Evolutionary conservation across 345 rosid genomes (phyloP), one percentile per base, ranked within the genome.

Genomic region (Arabidopsis arenosa): DNA sequence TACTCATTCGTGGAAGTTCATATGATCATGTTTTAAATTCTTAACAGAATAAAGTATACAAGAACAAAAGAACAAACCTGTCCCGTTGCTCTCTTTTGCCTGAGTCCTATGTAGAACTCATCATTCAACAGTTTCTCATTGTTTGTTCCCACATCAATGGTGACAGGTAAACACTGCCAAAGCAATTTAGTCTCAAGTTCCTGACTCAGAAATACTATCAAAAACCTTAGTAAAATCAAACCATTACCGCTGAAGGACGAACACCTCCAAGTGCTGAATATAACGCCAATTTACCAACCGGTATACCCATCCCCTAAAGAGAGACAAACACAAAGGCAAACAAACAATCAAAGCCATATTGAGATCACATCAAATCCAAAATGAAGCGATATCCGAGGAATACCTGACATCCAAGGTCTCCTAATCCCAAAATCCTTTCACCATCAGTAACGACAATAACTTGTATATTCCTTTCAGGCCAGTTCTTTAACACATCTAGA

Each of bases 401-500:
- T 84, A 94, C 98, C 97, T 94, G 97, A 85, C 98, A 90, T 8
- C 98, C 98, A 70, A 94, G 98, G 73, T 94, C 98, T 14, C 97
- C 98, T 70, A 94, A 90, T 15, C 98, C 98, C 82, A 92, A 81
- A 35, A 94, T 92, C 23, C 97, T 84, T 85, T 94, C 98, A 12
- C 98, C 97, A 9, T 92, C 98, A 21, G 97, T 93, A 49, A 93
- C 98, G 61, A 91, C 98, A 59, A 93, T 90, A 65, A 93, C 97
- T 74, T 94, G 95, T 67, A 94, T 88, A 39, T 86, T 84, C 75
- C 88, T 84, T 78, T 87, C 83, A 21, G 97, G 98, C 97, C 95
- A 94, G 73, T 94, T 94, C 92, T 86, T 92, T 81, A 94, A 79
- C 28, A 92, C 97, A 81, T 89, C 97, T 14, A 87, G 92, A 82